Base-by-base conservation (phyloP, 2,329 filamentous ascomycete genomes). In the Rhynchosporium secalis region DNA sequence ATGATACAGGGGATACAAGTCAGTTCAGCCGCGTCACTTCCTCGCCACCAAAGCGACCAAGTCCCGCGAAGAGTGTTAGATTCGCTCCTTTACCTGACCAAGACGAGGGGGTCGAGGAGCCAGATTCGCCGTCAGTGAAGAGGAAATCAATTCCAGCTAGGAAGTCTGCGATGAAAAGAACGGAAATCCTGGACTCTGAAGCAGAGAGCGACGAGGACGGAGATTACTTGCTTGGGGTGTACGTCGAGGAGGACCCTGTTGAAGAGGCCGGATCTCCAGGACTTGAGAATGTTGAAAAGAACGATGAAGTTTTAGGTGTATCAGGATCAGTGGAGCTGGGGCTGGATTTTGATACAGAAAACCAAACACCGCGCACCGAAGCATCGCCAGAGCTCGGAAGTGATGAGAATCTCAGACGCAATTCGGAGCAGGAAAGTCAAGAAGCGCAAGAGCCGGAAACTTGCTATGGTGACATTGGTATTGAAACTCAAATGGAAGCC, bases 111-210 rank as follows among this genome's bases (percentile, higher is more conserved):
- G n/a, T 20, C 20, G 52, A 57, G 15, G 38, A 38, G 26, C 33
- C 52, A 41, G 15, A 2, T n/a, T 45, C 52, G 26, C 36, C 43
- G 26, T 33, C 8, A 20, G 36, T 36, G 40, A 56, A 48, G 60
- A 58, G 38, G 36, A 45, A 15, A 55, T n/a, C 40, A 41, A 43
- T 41, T 43, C 36, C 43, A 13, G 26, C 5, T 12, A 62, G 15
- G 41, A 48, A 56, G 5, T 51, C 58, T 36, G 31, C 15, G 8
- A 29, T 29, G 38, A 55, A 58, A 20, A 71, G 64, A 31, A 58
- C 51, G 4, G 72, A 72, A 60, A 71, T 73, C 43, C 26, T 67
- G 2, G 72, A 73, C 63, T 73, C 72, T 1, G 72, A 70, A 60
- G 67, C 64, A 29, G 68, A 70, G n/a, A 66, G 61, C 52, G 63